Base-by-base conservation (phyloP, 352 stramenopile genomes). In the Proteromonas lacertae region DNA sequence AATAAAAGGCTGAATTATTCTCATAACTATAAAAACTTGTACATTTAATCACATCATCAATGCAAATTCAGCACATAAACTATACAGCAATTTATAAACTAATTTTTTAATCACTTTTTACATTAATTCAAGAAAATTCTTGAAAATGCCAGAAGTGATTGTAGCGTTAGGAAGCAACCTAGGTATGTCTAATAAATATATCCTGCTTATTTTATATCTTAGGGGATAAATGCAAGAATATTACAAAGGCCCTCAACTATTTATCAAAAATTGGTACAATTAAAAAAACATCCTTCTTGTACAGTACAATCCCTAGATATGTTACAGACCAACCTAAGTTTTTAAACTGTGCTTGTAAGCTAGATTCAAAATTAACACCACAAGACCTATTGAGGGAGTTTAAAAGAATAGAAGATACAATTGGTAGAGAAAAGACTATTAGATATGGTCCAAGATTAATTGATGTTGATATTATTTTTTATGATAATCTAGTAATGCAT, bases 401-500 rank as follows among this genome's bases (percentile, higher is more conserved):
- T 26, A 92, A 91, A 49, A 41, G 48, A 17, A 72, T 90, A 25
- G 77, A 92, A 47, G 45, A 55, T 24, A 50, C 77, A 17, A 48
- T 91, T 28, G 79, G 77, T 19, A 59, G 79, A 35, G 60, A 59
- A 4, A 46, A 62, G 26, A 66, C 32, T 9, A 33, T 55, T 28
- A 66, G 73, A 35, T 86, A 83, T 46, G 77, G 78, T 22, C 79
- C 79, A 10, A 53, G 79, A 17, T 56, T 77, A 3, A 68, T 93
- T 19, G 81, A 95, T 44, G 62, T 95, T 22, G 81, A 95, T 51
- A 74, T 95, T 29, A 57, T 93, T 13, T 65, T 86, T 23, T 92
- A 87, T 45, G 67, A 63, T 23, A 52, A 67, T 36, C 46, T 60
- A 18, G 35, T 73, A 2, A 40, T 83, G 4, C 52, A 66, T 32